Conservation (phyloP, 257 asterid genomes). For the Eucommia ulmoides region DNA sequence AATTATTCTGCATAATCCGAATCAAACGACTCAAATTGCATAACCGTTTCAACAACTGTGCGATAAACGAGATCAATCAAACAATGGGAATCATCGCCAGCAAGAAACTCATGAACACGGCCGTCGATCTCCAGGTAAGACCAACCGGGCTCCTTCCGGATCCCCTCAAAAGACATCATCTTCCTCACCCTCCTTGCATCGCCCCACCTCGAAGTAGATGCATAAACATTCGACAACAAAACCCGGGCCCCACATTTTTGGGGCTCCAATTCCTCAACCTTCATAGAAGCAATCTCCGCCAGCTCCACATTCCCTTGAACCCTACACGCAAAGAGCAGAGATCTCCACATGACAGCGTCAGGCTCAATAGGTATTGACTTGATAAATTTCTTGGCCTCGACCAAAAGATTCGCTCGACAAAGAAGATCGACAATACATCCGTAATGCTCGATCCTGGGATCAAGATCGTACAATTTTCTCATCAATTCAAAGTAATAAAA, state of each 20-base stretch:
- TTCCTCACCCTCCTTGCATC: constrained; percentile 10
- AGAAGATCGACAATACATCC: constrained; percentile 13
- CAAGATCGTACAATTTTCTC: neutral
- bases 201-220: constrained; percentile 15
- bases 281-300: constrained; percentile 11
- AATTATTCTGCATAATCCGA: no score
- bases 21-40: no score
- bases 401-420: constrained; percentile 12
- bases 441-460: neutral
- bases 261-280: constrained; percentile 7
- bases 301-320: constrained; percentile 7
- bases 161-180: constrained; percentile 7
- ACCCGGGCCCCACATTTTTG: constrained; percentile 11
- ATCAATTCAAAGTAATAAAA: constrained; percentile 9
- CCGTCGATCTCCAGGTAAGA: constrained; percentile 11
- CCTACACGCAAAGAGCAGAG: constrained; percentile 11
- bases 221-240: constrained; percentile 11
- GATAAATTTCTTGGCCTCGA: constrained; percentile 9
- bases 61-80: neutral
- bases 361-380: constrained; percentile 5
- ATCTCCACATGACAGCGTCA: constrained; percentile 14
- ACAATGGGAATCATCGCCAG: constrained; percentile 7
- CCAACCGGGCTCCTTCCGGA: constrained; percentile 13
- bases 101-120: constrained; percentile 12
- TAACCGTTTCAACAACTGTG: constrained; percentile 3